Evolutionary conservation across 495 filamentous ascomycete genomes (phyloP).

Genomic region (Venustampulla echinocandica): DNA sequence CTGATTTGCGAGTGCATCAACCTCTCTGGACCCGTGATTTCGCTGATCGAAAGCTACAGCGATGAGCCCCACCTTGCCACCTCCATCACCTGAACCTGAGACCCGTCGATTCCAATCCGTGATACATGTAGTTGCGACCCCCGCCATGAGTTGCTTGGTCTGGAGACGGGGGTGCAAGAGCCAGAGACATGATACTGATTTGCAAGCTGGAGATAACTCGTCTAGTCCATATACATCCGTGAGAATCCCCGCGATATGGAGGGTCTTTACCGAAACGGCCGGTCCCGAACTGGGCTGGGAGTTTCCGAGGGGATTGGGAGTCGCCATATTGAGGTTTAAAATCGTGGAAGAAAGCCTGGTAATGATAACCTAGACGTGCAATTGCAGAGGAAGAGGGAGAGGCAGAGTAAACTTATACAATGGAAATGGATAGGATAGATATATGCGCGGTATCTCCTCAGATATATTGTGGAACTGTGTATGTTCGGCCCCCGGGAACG

Average conservation of each 20-base stretch:
- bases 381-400: too few relatives aligned
- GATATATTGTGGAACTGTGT: too few relatives aligned
- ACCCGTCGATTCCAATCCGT: conserved; percentile 45
- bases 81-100: too few relatives aligned
- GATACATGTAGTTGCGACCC: conserved; percentile 46
- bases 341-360: neutral
- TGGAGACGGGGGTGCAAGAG: conserved; percentile 72
- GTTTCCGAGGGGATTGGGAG: conserved; percentile 16
- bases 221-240: conserved; percentile 70
- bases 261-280: conserved; percentile 48
- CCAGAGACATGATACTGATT: conserved; percentile 66
- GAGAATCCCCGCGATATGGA: conserved; percentile 67
- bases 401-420: too few relatives aligned
- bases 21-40: conserved; percentile 73
- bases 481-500: too few relatives aligned
- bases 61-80: conserved; percentile 48
- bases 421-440: too few relatives aligned
- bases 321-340: conserved; percentile 11
- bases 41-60: conserved; percentile 80
- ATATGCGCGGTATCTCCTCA: too few relatives aligned
- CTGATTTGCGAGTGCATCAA: conserved; percentile 52
- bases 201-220: conserved; percentile 47
- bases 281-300: conserved; percentile 19
- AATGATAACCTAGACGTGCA: too few relatives aligned
- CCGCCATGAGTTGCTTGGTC: conserved; percentile 60